Evolutionary conservation across 2,329 filamentous ascomycete genomes (phyloP).

Genomic region (Ceratocystis albifundus): DNA sequence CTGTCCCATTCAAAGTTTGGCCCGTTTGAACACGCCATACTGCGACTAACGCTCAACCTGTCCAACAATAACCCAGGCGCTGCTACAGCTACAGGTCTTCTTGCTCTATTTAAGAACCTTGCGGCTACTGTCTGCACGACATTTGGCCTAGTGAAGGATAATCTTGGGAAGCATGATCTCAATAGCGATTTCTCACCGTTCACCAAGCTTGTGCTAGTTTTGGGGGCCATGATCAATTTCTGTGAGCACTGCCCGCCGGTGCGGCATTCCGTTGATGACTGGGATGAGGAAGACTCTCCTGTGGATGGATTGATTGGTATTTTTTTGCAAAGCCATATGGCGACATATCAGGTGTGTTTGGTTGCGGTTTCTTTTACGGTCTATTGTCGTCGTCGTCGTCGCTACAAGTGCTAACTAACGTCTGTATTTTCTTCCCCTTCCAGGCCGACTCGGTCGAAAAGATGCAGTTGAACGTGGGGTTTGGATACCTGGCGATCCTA

Average conservation of each 20-base stretch:
- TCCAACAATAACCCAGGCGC: slow-evolving; percentile 68
- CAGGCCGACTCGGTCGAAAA: slow-evolving; percentile 63
- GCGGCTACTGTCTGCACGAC: slow-evolving; percentile 41
- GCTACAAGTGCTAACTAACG: not conserved
- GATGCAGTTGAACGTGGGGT: slow-evolving; percentile 66
- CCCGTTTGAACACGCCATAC: slow-evolving; percentile 37
- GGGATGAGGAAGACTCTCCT: slow-evolving; percentile 32
- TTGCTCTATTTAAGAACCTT: slow-evolving; percentile 41
- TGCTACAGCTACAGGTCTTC: slow-evolving; percentile 57
- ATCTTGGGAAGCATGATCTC: slow-evolving; percentile 40
- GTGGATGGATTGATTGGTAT: slow-evolving; percentile 50
- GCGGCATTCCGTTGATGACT: slow-evolving; percentile 33
- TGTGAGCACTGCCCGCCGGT: slow-evolving; percentile 62
- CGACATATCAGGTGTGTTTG: slow-evolving; percentile 53
- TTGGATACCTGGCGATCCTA: slow-evolving; percentile 76
- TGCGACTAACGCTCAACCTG: slow-evolving; percentile 70
- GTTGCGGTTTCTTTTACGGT: not conserved
- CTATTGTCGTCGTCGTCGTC: not conserved
- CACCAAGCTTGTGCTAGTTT: slow-evolving; percentile 62
- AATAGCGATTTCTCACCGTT: slow-evolving; percentile 37
- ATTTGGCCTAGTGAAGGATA: slow-evolving; percentile 39
- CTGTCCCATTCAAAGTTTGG: slow-evolving; percentile 33
- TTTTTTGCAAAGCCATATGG: slow-evolving; percentile 56
- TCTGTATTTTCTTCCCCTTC: not conserved
- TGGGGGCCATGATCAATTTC: slow-evolving; percentile 80